phyloP scores from a whole-genome alignment of 129 eudicot species.

The Tanacetum coccineum region DNA sequence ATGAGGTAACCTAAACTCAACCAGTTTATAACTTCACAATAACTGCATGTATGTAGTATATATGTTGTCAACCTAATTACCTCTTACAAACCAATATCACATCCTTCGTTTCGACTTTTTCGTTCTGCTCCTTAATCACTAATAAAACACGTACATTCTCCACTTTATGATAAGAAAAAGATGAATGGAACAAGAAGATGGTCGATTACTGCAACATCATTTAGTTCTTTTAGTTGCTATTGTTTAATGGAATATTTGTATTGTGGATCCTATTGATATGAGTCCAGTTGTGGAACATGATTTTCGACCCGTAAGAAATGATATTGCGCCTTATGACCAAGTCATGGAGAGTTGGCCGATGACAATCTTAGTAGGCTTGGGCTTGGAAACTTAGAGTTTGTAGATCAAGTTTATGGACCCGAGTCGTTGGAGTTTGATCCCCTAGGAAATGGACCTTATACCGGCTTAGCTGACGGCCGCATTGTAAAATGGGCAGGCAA shows the following conservation, averaged over 20 bases:
- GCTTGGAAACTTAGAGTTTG: constrained; percentile 57
- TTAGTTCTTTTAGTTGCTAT: constrained; percentile 40
- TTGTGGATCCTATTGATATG: constrained; percentile 75
- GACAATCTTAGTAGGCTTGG: constrained; percentile 75
- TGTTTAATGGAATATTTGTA: constrained; percentile 48
- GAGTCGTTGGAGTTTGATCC: constrained; percentile 84
- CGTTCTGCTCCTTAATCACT: constrained; percentile 6
- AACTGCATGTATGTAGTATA: constrained; percentile 12
- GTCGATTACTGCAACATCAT: constrained; percentile 51
- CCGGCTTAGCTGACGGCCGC: constrained; percentile 91
- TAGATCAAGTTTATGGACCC: constrained; percentile 78
- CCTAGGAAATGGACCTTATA: constrained; percentile 73
- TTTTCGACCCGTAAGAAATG: constrained; percentile 69
- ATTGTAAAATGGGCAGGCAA: constrained; percentile 80
- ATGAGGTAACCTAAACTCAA: constrained; percentile 45
- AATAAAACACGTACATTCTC: not conserved
- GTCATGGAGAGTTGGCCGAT: constrained; percentile 79
- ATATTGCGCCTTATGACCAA: constrained; percentile 71
- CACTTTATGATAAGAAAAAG: constrained; percentile 40
- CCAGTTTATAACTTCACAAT: constrained; percentile 30
- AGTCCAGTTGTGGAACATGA: constrained; percentile 81
- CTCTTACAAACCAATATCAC: constrained; percentile 21
- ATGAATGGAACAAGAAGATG: constrained; percentile 37
- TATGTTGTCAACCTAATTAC: constrained; percentile 9
- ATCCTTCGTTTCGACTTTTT: constrained; percentile 14